Base-by-base conservation (phyloP, 768 basidiomycete genomes). In the Rhodotorula paludigena region DNA sequence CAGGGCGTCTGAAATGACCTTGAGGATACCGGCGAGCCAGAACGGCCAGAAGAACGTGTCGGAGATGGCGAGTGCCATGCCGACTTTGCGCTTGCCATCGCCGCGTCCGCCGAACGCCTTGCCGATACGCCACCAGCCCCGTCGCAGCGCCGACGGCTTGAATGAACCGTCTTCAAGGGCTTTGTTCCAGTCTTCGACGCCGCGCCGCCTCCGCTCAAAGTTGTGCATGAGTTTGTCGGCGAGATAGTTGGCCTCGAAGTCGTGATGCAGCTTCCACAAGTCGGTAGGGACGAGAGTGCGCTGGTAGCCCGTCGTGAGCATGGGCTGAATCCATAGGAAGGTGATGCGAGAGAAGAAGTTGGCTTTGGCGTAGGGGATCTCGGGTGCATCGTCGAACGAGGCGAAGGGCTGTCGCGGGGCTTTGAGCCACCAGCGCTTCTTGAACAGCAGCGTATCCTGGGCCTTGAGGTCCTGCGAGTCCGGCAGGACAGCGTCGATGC, bases 241-340 rank as follows among this genome's bases (percentile, higher is more conserved):
- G 36, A 89, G 80, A 28, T 73, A 66, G 0, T 80, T 82, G 23
- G 84, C 80, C 71, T 85, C 82, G 38, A 82, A 81, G 8, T 80
- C 73, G 7, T 80, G 75, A 63, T 84, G 83, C 67, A 89, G 79
- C 74, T 84, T 84, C 87, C 87, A 89, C 20, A 89, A 77, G 78
- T 90, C 89, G 2, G 86, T 84, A 0, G 86, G 86, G 74, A 87
- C 87, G 15, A 90, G 80, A 2, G 87, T 86, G 38, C 89, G 81
- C 74, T 16, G 54, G 36, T 48, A 35, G 6, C 61, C 64, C 11
- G 60, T 66, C 25, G 41, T 63, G 8, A 66, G 60, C 52, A 76
- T 64, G 7, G 74, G 75, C 38, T 69, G 64, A 25, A 89, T 84
- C 61, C 61, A 62, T 6, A 45, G 53, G 74, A 84, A 89, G 1